phyloP scores from a whole-genome alignment of 805 yeast genomes.

The Priceomyces haplophilus region DNA sequence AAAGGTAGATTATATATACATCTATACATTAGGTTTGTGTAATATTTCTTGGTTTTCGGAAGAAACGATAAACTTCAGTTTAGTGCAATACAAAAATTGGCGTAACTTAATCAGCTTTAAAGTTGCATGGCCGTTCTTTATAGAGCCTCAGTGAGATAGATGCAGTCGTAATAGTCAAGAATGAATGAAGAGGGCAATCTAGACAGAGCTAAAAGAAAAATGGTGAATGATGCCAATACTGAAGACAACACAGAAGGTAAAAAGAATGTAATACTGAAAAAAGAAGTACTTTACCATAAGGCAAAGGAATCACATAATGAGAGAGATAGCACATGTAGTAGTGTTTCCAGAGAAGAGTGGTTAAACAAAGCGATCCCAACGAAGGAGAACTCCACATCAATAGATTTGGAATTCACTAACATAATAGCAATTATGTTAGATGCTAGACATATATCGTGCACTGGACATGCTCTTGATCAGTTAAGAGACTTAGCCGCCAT shows the following conservation, averaged over 20 bases:
- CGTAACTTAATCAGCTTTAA: no score
- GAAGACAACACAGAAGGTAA: not conserved
- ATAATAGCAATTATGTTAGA: conserved; percentile 24
- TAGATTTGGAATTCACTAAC: conserved; percentile 29
- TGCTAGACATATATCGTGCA: conserved; percentile 17
- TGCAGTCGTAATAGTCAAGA: not conserved
- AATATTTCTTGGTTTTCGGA: not conserved
- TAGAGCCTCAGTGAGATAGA: no score
- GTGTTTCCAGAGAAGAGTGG: not conserved
- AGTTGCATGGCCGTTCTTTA: no score
- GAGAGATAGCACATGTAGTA: no score
- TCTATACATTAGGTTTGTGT: not conserved
- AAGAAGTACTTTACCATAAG: no score
- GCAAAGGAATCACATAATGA: not conserved
- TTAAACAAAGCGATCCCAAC: not conserved
- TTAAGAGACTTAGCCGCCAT: conserved; percentile 25
- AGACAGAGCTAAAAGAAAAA: not conserved
- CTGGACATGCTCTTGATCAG: conserved; percentile 29
- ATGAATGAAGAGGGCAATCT: not conserved
- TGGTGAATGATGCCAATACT: not conserved
- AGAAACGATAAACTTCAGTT: conserved; percentile 1
- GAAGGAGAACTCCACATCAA: conserved; percentile 7
- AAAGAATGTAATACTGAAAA: no score
- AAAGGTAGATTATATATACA: not conserved
- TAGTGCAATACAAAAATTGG: no score